Percentiles rank a stretch among this genome's conserved stretches.
Evolutionary conservation across 2,329 filamentous ascomycete species (phyloP).

Genomic region (Alternaria viburni): DNA sequence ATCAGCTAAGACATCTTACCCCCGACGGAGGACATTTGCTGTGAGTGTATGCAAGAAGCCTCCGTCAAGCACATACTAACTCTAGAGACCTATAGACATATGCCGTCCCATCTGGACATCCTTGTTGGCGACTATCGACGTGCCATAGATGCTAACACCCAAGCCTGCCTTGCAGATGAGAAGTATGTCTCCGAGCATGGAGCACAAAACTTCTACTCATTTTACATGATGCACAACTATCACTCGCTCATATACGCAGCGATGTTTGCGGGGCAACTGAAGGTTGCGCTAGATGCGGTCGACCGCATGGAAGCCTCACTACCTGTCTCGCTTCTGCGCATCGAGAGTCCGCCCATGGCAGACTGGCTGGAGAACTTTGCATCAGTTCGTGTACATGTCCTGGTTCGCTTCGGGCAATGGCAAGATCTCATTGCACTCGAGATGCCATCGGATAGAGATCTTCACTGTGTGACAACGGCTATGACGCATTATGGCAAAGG

Average conservation of each 20-base stretch:
- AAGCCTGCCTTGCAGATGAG: constrained; percentile 71
- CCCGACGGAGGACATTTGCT: constrained; percentile 74
- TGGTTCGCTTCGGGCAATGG: constrained; percentile 78
- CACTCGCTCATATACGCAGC: constrained; percentile 79
- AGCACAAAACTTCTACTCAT: constrained; percentile 73
- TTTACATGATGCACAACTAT: constrained; percentile 77
- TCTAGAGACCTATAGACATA: constrained; percentile 55
- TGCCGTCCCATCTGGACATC: constrained; percentile 79
- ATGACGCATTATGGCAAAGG: constrained; percentile 72
- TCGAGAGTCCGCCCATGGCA: constrained; percentile 75
- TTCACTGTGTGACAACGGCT: constrained; percentile 75
- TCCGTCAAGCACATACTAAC: background rate
- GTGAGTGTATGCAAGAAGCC: background rate
- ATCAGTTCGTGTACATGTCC: constrained; percentile 70
- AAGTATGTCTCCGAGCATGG: constrained; percentile 67
- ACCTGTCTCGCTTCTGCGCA: constrained; percentile 67
- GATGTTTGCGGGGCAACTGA: constrained; percentile 74
- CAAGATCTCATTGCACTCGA: constrained; percentile 64
- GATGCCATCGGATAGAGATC: constrained; percentile 62
- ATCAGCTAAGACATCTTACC: constrained; percentile 67
- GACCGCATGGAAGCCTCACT: constrained; percentile 66
- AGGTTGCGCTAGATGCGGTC: constrained; percentile 67
- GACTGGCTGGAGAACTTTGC: constrained; percentile 77
- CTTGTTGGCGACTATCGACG: constrained; percentile 73
- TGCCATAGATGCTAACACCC: constrained; percentile 70